Percentiles rank a stretch among this genome's conserved stretches.
Conservation (phyloP, 495 filamentous ascomycete species). For the Schizothecium vesticola region DNA sequence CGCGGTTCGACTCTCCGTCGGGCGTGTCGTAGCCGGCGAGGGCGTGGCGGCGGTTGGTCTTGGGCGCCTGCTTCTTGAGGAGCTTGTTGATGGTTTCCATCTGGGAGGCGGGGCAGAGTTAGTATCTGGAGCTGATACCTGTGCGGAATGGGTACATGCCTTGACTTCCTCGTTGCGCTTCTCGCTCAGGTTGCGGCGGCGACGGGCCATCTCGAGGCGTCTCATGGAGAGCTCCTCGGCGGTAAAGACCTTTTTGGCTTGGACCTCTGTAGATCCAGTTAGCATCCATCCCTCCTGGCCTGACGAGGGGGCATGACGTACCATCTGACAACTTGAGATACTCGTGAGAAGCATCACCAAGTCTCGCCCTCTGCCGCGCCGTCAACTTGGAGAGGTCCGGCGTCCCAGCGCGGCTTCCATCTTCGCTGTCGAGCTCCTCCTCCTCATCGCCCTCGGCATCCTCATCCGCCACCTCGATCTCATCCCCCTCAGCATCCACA, state of each 20-base stretch:
- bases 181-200: conserved; percentile 92
- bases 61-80: conserved; percentile 91
- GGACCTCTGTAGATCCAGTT: conserved; percentile 60
- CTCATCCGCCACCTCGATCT: conserved; percentile 55
- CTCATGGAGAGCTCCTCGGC: conserved; percentile 95
- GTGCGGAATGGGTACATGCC: conserved; percentile 41
- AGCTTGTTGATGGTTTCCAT: conserved; percentile 99
- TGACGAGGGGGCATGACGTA: conserved; percentile 9
- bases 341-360: conserved; percentile 55
- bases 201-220: conserved; percentile 90
- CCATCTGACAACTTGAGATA: conserved; percentile 76
- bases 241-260: conserved; percentile 87
- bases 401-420: conserved; percentile 56
- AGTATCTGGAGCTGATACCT: not conserved
- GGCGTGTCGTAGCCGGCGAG: conserved; percentile 50
- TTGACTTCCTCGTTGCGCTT: conserved; percentile 99
- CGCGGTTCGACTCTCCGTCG: conserved; percentile 43
- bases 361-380: conserved; percentile 71
- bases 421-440: conserved; percentile 63
- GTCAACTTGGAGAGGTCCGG: conserved; percentile 84
- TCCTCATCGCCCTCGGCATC: conserved; percentile 54
- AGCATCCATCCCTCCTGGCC: not conserved
- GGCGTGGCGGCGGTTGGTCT: conserved; percentile 55
- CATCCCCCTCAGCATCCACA: conserved; percentile 56
- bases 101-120: conserved; percentile 39